A percentile compares a stretch with the other conserved stretches of the same genome.
Evolutionary conservation across 176 grass and related monocot genomes (phyloP).

Genomic region (Oryza glaberrima): DNA sequence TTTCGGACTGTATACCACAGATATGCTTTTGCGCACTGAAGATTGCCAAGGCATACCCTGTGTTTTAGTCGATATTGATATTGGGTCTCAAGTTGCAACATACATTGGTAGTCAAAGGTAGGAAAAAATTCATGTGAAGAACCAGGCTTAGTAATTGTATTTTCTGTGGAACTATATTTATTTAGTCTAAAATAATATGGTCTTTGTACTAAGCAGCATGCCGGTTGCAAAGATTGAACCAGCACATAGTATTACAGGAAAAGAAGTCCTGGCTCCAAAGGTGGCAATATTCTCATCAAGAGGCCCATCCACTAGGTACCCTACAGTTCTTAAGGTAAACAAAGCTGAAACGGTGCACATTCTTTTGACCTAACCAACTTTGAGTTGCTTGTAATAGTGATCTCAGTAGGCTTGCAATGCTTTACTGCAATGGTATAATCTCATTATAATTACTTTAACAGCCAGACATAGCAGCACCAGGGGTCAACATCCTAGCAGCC

Average conservation of each 20-base stretch:
- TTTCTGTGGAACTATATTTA: not conserved
- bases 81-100: slow-evolving; percentile 26
- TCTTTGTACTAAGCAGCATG: slow-evolving; percentile 24
- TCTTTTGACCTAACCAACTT: not conserved
- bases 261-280: slow-evolving; percentile 32
- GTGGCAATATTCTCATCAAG: slow-evolving; percentile 46
- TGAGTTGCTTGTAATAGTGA: not conserved
- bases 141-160: not conserved
- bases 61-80: slow-evolving; percentile 31
- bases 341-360: slow-evolving; percentile 9
- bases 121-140: not conserved
- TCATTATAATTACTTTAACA: slow-evolving; percentile 29
- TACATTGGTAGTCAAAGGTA: slow-evolving; percentile 40
- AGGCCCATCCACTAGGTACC: slow-evolving; percentile 24
- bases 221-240: slow-evolving; percentile 35
- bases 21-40: slow-evolving; percentile 22
- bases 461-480: slow-evolving; percentile 56
- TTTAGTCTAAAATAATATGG: not conserved
- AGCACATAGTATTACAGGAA: slow-evolving; percentile 30
- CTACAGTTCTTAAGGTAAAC: slow-evolving; percentile 44
- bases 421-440: not conserved
- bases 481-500: slow-evolving; percentile 52
- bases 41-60: slow-evolving; percentile 6
- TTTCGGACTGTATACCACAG: slow-evolving; percentile 34
- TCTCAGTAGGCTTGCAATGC: not conserved